A percentile compares a stretch with the other conserved stretches of the same genome.
phyloP scores from a whole-genome alignment of 1,284 basidiomycete species.

The Takashimella koratensis region DNA sequence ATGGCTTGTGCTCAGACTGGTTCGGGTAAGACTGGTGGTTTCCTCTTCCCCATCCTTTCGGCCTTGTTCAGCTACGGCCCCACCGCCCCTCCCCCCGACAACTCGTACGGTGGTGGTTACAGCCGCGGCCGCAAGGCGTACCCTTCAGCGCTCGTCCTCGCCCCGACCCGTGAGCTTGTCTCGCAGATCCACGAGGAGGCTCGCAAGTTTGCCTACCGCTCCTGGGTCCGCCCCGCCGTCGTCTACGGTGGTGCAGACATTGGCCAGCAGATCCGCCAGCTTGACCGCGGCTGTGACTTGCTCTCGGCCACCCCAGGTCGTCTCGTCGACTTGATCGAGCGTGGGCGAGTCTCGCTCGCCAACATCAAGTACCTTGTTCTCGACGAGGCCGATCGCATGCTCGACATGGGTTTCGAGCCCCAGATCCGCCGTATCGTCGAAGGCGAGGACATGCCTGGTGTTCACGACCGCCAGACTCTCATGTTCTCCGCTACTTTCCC shows the following conservation, averaged over 20 bases:
- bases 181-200: constrained; percentile 99
- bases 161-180: constrained; percentile 96
- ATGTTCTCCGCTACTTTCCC: constrained; percentile 99
- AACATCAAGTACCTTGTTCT: constrained; percentile 98
- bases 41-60: constrained; percentile 98
- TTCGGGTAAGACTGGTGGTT: constrained; percentile 98
- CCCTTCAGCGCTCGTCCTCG: constrained; percentile 93
- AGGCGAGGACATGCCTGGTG: constrained; percentile 96
- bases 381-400: constrained; percentile 99
- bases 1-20: constrained; percentile 99
- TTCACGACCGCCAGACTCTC: constrained; percentile 90
- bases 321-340: constrained; percentile 97
- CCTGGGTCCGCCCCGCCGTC: constrained; percentile 98
- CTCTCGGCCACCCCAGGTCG: constrained; percentile 98
- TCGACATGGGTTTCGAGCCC: constrained; percentile 99
- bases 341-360: constrained; percentile 90
- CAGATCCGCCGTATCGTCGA: constrained; percentile 98
- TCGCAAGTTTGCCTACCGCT: constrained; percentile 98
- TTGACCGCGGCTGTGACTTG: constrained; percentile 96
- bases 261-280: constrained; percentile 84
- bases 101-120: constrained; percentile 59
- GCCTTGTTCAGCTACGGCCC: constrained; percentile 87
- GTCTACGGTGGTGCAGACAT: constrained; percentile 99
- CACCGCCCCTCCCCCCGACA: constrained; percentile 54
- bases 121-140: constrained; percentile 80